Base-by-base conservation (phyloP, 192 early-diverging fungal species). In the Linderina pennispora region DNA sequence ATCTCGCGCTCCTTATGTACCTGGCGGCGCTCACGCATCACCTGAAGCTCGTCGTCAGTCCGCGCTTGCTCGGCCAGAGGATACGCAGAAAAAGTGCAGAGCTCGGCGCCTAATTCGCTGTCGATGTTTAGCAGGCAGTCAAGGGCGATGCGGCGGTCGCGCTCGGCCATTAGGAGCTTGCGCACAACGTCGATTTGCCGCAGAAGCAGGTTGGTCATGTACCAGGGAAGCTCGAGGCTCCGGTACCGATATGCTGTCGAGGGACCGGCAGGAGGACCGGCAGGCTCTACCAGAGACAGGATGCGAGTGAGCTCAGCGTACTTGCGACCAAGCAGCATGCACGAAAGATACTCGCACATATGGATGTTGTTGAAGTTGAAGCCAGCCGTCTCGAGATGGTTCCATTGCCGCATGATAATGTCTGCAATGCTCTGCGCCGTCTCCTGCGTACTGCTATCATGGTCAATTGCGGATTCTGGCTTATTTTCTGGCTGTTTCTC, bases 361-460 rank as follows among this genome's bases (percentile, higher is more conserved):
- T 74, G 70, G 0, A 62, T 39, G 55, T 74, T 74, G 55, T 58
- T 62, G 19, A 74, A 66, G 31, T 53, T 50, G 39, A 74, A 74
- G 15, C 49, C 47, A 1, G 23, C 23, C 8, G 38, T 24, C 18
- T 74, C 70, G n/a, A 74, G 52, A 8, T 34, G 10, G 13, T 41
- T 58, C 70, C 70, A 74, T 19, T 53, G 50, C 1, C 37, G 35
- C 3, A 49, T 28, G 6, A 74, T 8, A 17, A 57, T 54, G 4
- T 53, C 40, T 16, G 62, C 55, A 37, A 57, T 58, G 3, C 24
- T 41, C 40, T 48, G 50, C 6, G 48, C 21, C 1, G 50, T 40
- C 36, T 44, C 21, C 7, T 36, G 34, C 8, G 20, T 31, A 8
- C 16, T 33, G 14, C 53, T 58, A 9, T 55, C 37, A 14, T 32